Conservation (phyloP, 2,329 filamentous ascomycete species). For the Ceratocystis cacaofunesta region DNA sequence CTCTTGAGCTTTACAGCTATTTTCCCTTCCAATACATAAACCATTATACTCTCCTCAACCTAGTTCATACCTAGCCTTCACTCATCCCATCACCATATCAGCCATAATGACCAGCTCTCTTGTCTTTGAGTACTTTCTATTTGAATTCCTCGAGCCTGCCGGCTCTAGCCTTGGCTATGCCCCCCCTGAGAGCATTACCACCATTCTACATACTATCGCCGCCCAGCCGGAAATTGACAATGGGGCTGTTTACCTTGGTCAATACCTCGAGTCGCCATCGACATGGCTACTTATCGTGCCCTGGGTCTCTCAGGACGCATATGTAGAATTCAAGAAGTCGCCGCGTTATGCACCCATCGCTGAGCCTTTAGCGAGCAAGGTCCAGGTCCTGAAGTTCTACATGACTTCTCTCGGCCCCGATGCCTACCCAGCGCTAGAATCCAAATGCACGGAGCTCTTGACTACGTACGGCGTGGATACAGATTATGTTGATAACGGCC, state of each 20-base stretch:
- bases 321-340: conserved; percentile 29
- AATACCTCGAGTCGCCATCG: conserved; percentile 24
- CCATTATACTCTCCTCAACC: background rate
- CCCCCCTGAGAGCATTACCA: conserved; percentile 20
- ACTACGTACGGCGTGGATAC: conserved; percentile 24
- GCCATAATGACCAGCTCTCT: conserved; percentile 21
- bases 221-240: conserved; percentile 21
- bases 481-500: conserved; percentile 16
- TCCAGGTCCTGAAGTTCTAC: conserved; percentile 16
- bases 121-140: conserved; percentile 23
- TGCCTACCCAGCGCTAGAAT: conserved; percentile 22
- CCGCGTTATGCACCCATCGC: conserved; percentile 27
- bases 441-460: conserved; percentile 28
- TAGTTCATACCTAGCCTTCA: background rate
- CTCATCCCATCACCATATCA: background rate
- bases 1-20: background rate
- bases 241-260: conserved; percentile 25
- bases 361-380: conserved; percentile 21
- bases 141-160: conserved; percentile 24
- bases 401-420: conserved; percentile 4
- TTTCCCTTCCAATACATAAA: background rate
- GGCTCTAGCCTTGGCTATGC: conserved; percentile 22
- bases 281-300: conserved; percentile 24
- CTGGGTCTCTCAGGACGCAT: conserved; percentile 25
- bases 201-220: conserved; percentile 1